These are phyloP conservation scores for Botrytis fragariae DNA, from an alignment of 2,329 filamentous ascomycete species.

Conservation along the genomic window DNA sequence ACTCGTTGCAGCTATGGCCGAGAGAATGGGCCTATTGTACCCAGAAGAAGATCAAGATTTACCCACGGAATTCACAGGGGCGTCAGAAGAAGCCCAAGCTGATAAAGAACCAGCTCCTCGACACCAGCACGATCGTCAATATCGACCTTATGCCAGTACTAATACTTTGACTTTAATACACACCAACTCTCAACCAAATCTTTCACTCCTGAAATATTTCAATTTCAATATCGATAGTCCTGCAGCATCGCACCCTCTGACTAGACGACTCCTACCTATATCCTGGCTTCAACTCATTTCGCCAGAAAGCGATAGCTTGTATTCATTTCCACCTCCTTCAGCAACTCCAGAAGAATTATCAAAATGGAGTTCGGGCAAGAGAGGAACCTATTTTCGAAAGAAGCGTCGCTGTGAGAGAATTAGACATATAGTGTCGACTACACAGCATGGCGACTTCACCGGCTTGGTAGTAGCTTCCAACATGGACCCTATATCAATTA, in stretches of 20 bases:
- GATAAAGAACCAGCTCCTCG: constrained; percentile 17
- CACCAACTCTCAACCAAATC: constrained; percentile 80
- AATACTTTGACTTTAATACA: constrained; percentile 83
- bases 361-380: constrained; percentile 75
- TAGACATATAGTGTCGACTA: constrained; percentile 69
- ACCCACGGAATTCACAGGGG: not conserved
- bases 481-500: constrained; percentile 76
- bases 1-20: constrained; percentile 66
- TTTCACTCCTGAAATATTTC: constrained; percentile 86
- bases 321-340: constrained; percentile 61
- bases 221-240: constrained; percentile 70
- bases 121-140: constrained; percentile 18
- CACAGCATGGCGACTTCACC: constrained; percentile 73
- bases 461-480: constrained; percentile 78
- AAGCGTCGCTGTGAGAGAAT: constrained; percentile 75
- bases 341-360: constrained; percentile 61
- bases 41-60: constrained; percentile 28
- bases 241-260: constrained; percentile 64
- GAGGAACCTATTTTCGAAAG: constrained; percentile 86
- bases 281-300: constrained; percentile 90
- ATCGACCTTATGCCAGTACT: constrained; percentile 30
- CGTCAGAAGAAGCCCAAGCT: constrained; percentile 14
- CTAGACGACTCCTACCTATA: constrained; percentile 75
- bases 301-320: constrained; percentile 72
- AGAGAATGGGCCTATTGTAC: constrained; percentile 66